Base-by-base conservation (phyloP, 2,329 filamentous ascomycete species). In the Didymella keratinophila region DNA sequence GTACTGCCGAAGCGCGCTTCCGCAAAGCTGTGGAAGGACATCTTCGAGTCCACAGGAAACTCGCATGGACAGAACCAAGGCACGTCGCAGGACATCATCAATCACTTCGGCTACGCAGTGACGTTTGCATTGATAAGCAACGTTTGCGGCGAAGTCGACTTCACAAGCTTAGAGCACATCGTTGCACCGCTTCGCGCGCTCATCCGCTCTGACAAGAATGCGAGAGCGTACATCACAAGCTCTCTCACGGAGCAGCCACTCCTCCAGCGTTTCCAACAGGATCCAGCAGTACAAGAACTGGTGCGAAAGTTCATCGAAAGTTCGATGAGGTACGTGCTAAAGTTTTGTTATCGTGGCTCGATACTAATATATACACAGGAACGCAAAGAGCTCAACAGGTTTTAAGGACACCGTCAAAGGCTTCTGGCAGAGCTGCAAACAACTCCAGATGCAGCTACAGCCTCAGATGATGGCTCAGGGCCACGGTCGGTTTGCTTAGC, bases 1-100 rank as follows among this genome's bases (percentile, higher is more conserved):
- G 87, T 89, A 0, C 79, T 96, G 10, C 89, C 91, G 0, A 96
- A 95, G 76, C 84, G 84, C 28, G 86, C 89, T 2, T 86, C 91
- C 1, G 86, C 88, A 9, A 86, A 89, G 27, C 91, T 96, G 61
- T 95, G 92, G 90, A 75, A 72, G 52, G 72, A 77, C 34, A 71
- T 76, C 12, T 76, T 77, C 56, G 74, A 76, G 43, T 60, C 73
- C 18, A 65, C 67, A 18, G 67, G 66, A 6, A 71, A 70, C 34
- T 70, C 69, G 4, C 68, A 69, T 32, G 71, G 57, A 50, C 60
- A 63, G 44, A 56, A 73, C 32, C 71, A 74, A 52, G 56, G 51
- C 5, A 76, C 71, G 7, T 70, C 65, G 12, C 72, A 75, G 56
- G 71, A 76, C 21, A 76, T 77, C n/a, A 65, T 72, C 20, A 65